Base-by-base conservation (phyloP, 768 basidiomycete genomes). In the Termitomyces sp. region DNA sequence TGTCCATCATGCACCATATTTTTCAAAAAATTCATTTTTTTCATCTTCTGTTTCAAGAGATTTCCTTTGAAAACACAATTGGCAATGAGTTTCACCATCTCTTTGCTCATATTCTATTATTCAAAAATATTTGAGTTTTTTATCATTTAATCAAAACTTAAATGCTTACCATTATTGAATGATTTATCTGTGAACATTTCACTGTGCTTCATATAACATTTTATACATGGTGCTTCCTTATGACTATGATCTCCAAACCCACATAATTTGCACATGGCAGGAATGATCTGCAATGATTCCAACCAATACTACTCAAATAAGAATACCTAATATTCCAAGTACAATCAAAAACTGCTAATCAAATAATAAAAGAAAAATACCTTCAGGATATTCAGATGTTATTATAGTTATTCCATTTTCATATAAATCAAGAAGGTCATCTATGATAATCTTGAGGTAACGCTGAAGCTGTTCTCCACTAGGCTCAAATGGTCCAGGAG, bases 341-440 rank as follows among this genome's bases (percentile, higher is more conserved):
- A 33, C 9, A 33, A 33, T 33, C 32, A 33, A 33, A 12, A 33
- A 33, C 32, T 33, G 12, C 32, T 42, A 49, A 25, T 32, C 20
- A 27, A 39, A 52, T 22, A 42, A 52, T 56, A 11, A 42, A 22
- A 23, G 20, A 31, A 47, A 50, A 23, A 40, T 47, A 63, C 68
- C 68, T 52, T 63, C 33, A 7, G 66, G 65, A 53, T 53, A 50
- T 27, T 54, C 51, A 11, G 60, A 40, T 0, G 61, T 58, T 7
- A 46, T 16, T 18, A 61, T 23, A 16, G 52, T 22, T 5, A 59
- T 64, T 11, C 70, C 68, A 5, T 65, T 29, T 7, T 68, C 53
- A 50, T 64, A 70, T 0, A 71, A 50, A 23, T 40, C 44, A 11
- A 67, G 10, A 1, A 71, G 60, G 43, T 70, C 69, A 58, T 71